Evolutionary conservation across 1,284 basidiomycete species (phyloP).

Genomic region (Tylopilus orsonianus): DNA sequence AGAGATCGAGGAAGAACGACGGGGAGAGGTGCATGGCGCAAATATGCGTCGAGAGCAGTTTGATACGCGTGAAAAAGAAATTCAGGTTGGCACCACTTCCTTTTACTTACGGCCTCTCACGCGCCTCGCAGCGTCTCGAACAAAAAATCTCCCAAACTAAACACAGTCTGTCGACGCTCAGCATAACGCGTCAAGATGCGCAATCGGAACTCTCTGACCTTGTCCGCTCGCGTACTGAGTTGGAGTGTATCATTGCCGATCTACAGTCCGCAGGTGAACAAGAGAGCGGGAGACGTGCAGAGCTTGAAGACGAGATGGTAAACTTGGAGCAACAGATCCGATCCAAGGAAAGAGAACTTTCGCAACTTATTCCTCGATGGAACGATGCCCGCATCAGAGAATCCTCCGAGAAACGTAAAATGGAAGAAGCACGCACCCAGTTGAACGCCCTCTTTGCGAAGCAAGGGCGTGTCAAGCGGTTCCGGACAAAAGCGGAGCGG

Average conservation of each 20-base stretch:
- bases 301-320: constrained; percentile 67
- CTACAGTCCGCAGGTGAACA: constrained; percentile 62
- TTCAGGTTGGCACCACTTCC: constrained; percentile 55
- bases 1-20: constrained; percentile 80
- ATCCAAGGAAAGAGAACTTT: constrained; percentile 63
- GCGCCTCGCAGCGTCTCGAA: constrained; percentile 60
- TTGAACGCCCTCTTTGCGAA: constrained; percentile 81
- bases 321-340: constrained; percentile 60
- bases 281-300: constrained; percentile 63
- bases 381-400: constrained; percentile 56
- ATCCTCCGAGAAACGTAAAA: constrained; percentile 61
- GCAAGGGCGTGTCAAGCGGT: constrained; percentile 83
- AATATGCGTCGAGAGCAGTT: constrained; percentile 82
- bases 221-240: constrained; percentile 73
- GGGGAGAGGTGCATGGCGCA: constrained; percentile 79
- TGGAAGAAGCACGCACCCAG: constrained; percentile 72
- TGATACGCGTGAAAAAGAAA: constrained; percentile 80
- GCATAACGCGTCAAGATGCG: constrained; percentile 67
- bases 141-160: constrained; percentile 69
- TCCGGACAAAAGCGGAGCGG: constrained; percentile 80
- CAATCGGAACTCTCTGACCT: constrained; percentile 80
- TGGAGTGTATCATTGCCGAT: constrained; percentile 84
- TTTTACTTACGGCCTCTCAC: constrained; percentile 6
- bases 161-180: constrained; percentile 70
- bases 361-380: constrained; percentile 67